phyloP scores from a whole-genome alignment of 179 eudicot species.

The Camellia oleifera region DNA sequence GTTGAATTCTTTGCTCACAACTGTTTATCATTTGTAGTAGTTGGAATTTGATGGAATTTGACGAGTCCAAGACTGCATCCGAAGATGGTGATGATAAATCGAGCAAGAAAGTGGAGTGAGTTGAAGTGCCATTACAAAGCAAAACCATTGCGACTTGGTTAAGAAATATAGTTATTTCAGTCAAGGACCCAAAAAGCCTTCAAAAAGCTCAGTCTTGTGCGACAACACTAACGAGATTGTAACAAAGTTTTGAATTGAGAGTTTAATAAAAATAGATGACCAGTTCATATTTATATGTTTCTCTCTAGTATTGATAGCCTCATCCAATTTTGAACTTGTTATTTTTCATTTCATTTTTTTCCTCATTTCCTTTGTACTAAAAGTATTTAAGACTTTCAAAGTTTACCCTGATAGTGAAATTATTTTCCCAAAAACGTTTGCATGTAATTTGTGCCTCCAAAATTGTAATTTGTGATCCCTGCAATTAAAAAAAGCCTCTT shows the following conservation, averaged over 20 bases:
- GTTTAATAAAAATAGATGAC: not conserved
- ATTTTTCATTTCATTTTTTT: too few relatives aligned
- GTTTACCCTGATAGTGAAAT: not conserved
- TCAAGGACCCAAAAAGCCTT: not conserved
- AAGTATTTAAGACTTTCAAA: not conserved
- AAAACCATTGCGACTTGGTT: not conserved
- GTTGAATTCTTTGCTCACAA: not conserved
- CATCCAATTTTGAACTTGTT: not conserved
- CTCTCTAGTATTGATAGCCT: not conserved
- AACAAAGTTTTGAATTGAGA: conserved; percentile 5
- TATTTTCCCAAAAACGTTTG: not conserved
- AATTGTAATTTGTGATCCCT: too few relatives aligned
- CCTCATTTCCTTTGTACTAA: not conserved
- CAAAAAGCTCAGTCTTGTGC: not conserved
- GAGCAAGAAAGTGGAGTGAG: conserved; percentile 32
- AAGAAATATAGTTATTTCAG: not conserved
- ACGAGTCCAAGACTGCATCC: too few relatives aligned
- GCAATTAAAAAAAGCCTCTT: too few relatives aligned
- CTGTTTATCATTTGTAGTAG: conserved; percentile 39
- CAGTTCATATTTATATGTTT: not conserved
- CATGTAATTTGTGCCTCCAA: too few relatives aligned
- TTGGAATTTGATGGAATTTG: conserved; percentile 35
- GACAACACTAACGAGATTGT: not conserved
- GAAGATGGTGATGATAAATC: not conserved
- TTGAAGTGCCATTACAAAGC: not conserved